These are phyloP conservation scores for Ophiostoma sp. DNA, from an alignment of 2,329 filamentous ascomycete species.

Conservation along the genomic window DNA sequence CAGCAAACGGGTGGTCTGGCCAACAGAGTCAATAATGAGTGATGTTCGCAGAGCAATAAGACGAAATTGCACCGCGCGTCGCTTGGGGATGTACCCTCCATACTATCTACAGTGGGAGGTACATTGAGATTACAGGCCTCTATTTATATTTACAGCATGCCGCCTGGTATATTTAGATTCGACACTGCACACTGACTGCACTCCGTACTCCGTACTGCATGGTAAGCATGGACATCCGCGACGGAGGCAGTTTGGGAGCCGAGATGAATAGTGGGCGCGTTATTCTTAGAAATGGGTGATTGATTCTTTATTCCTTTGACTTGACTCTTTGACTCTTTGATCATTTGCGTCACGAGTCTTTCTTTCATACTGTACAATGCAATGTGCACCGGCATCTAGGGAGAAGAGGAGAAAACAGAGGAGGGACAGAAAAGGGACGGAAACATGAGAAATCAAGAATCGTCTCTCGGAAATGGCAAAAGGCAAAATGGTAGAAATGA, in stretches of 20 bases:
- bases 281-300: neutral
- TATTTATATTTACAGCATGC: neutral
- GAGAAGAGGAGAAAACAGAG: neutral
- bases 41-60: neutral
- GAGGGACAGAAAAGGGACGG: neutral
- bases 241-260: neutral
- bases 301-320: neutral
- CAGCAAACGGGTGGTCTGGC: neutral
- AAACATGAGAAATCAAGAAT: neutral
- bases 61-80: conserved; percentile 14
- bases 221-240: neutral
- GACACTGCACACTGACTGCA: too few species aligned
- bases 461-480: neutral
- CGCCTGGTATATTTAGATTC: too few species aligned
- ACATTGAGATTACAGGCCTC: neutral
- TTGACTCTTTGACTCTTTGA: neutral
- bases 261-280: conserved; percentile 9
- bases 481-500: too few species aligned
- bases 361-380: neutral
- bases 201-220: too few species aligned
- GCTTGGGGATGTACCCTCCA: neutral
- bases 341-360: too few species aligned
- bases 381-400: neutral
- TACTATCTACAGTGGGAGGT: neutral
- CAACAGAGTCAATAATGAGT: neutral